Percentiles rank a stretch among this genome's conserved stretches.
phyloP scores from a whole-genome alignment of 768 basidiomycete species.

The Suillus bovinus region DNA sequence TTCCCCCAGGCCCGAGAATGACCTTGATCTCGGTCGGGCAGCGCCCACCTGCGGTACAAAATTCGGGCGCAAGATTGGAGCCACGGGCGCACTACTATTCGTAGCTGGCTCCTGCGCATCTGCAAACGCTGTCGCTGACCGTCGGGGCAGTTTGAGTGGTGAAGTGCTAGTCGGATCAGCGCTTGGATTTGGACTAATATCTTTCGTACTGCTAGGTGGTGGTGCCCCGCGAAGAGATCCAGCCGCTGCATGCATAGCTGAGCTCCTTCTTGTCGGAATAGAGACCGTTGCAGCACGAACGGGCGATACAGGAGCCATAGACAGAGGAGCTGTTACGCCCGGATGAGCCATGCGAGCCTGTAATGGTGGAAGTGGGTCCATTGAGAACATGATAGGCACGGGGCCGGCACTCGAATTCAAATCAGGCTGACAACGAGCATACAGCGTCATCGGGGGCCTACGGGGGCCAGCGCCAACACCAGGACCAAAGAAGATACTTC shows the following conservation, averaged over 20 bases:
- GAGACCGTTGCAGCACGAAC: slow-evolving; percentile 33
- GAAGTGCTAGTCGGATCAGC: neutral
- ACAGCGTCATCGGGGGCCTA: slow-evolving; percentile 48
- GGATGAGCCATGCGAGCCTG: slow-evolving; percentile 2
- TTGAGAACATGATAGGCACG: slow-evolving; percentile 59
- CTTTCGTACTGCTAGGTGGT: neutral
- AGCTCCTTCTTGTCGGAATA: slow-evolving; percentile 27
- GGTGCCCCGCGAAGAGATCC: neutral
- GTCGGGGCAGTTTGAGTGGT: slow-evolving; percentile 21
- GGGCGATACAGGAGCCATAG: slow-evolving; percentile 15
- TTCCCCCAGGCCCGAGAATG: slow-evolving; percentile 72
- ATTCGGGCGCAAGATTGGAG: slow-evolving; percentile 54
- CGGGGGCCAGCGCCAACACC: slow-evolving; percentile 6
- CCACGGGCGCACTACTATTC: slow-evolving; percentile 7
- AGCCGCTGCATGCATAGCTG: neutral
- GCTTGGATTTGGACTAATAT: neutral
- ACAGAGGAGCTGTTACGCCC: neutral
- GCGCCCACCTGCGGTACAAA: slow-evolving; percentile 60
- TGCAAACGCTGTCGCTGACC: slow-evolving; percentile 12
- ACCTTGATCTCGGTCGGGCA: slow-evolving; percentile 60
- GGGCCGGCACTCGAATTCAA: slow-evolving; percentile 50
- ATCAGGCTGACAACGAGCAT: slow-evolving; percentile 56
- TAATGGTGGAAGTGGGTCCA: slow-evolving; percentile 46
- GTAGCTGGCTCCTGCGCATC: neutral
- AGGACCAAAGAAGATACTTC: slow-evolving; percentile 25